phyloP scores from a whole-genome alignment of 2,329 filamentous ascomycete species.

The Neofusicoccum sp. region DNA sequence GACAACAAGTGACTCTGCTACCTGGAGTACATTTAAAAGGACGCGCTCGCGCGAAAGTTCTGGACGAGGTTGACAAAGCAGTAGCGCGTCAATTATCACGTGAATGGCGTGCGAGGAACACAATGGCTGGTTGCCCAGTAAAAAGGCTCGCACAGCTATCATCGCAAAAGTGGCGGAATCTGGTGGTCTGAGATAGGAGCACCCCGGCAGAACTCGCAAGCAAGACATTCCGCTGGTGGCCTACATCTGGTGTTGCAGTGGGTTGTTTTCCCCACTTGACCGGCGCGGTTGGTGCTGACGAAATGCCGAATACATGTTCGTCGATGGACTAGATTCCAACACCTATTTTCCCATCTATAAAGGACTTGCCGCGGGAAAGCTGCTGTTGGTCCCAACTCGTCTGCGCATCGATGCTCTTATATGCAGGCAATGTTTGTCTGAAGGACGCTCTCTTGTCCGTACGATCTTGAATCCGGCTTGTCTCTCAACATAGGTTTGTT shows the following conservation, averaged over 20 bases:
- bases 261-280: background rate
- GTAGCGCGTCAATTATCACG: conserved; percentile 21
- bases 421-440: too few relatives aligned
- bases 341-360: too few relatives aligned
- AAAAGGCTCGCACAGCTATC: background rate
- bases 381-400: too few relatives aligned
- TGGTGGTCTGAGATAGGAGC: background rate
- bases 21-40: background rate
- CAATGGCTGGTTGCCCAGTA: background rate
- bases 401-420: too few relatives aligned
- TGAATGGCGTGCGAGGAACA: conserved; percentile 22
- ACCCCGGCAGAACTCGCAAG: background rate
- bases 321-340: too few relatives aligned
- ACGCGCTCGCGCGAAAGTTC: conserved; percentile 1
- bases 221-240: background rate
- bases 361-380: too few relatives aligned
- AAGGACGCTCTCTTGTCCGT: too few relatives aligned
- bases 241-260: too few relatives aligned
- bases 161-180: conserved; percentile 3
- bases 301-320: too few relatives aligned
- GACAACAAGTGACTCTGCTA: background rate
- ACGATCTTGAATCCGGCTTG: too few relatives aligned
- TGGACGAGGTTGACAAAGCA: conserved; percentile 21
- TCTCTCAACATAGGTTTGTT: too few relatives aligned
- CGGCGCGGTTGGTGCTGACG: background rate